Percentiles rank a stretch among this genome's conserved stretches.
phyloP scores from a whole-genome alignment of 495 filamentous ascomycete species.

The Talaromyces thailandensis region DNA sequence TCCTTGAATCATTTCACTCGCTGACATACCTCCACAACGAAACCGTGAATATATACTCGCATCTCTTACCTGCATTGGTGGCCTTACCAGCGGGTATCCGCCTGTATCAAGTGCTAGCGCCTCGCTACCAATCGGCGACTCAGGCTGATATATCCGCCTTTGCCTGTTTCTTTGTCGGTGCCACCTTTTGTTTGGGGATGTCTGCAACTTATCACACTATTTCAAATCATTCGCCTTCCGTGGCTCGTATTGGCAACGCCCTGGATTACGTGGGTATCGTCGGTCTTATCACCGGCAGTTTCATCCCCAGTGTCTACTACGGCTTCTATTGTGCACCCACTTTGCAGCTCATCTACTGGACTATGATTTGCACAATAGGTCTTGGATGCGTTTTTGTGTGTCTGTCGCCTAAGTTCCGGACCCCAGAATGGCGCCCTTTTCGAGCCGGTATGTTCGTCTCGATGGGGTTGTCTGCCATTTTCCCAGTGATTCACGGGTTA shows the following conservation, averaged over 20 bases:
- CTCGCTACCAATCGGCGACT: slow-evolving; percentile 59
- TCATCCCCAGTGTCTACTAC: slow-evolving; percentile 79
- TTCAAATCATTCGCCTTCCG: slow-evolving; percentile 52
- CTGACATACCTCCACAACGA: slow-evolving; percentile 83
- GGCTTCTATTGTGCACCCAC: slow-evolving; percentile 62
- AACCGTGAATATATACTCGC: slow-evolving; percentile 88
- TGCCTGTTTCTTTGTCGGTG: slow-evolving; percentile 69
- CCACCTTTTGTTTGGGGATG: slow-evolving; percentile 72
- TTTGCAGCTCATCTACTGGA: slow-evolving; percentile 61
- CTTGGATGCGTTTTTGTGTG: slow-evolving; percentile 66
- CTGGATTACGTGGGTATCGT: slow-evolving; percentile 92
- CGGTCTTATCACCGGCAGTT: slow-evolving; percentile 78
- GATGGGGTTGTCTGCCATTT: slow-evolving; percentile 74
- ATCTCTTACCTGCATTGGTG: slow-evolving; percentile 51
- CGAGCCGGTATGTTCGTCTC: slow-evolving; percentile 86
- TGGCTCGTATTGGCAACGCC: slow-evolving; percentile 56
- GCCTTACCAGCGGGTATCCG: slow-evolving; percentile 27
- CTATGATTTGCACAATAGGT: slow-evolving; percentile 71
- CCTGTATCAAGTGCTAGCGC: slow-evolving; percentile 43
- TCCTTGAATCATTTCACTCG: slow-evolving; percentile 51
- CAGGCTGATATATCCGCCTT: slow-evolving; percentile 61
- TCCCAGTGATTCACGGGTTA: slow-evolving; percentile 73
- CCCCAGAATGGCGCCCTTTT: slow-evolving; percentile 73
- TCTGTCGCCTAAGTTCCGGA: slow-evolving; percentile 70
- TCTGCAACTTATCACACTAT: slow-evolving; percentile 72